A percentile compares a stretch with the other conserved stretches of the same genome.
Conservation (phyloP, 139 green algal genomes). For the Chlorella vulgaris region DNA sequence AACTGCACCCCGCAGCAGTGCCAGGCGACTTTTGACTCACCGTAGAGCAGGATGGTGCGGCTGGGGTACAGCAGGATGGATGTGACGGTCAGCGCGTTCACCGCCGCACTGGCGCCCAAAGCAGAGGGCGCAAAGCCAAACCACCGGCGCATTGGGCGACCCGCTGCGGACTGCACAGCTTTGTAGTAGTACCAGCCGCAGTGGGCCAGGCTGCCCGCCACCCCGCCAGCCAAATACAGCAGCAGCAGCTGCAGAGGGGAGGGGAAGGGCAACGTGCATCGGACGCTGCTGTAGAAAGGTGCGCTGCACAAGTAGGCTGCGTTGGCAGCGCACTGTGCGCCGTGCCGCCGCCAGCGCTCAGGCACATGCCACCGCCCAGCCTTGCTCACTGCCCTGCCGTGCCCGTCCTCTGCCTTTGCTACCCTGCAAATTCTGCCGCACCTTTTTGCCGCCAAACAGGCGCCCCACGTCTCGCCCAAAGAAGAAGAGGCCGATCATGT, state of each 20-base stretch:
- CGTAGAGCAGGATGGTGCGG: constrained; percentile 59
- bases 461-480: constrained; percentile 44
- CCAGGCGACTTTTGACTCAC: background rate
- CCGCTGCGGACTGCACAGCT: background rate
- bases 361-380: no score
- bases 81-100: constrained; percentile 52
- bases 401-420: no score
- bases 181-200: constrained; percentile 31
- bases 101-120: constrained; percentile 51
- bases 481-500: constrained; percentile 67
- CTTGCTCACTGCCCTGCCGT: no score
- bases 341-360: no score
- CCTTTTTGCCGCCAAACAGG: constrained; percentile 43
- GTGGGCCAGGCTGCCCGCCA: constrained; percentile 47
- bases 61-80: constrained; percentile 55
- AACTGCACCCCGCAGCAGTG: no score
- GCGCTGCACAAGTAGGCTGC: no score
- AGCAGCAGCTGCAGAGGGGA: constrained; percentile 32
- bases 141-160: constrained; percentile 1
- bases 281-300: background rate
- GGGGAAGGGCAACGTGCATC: background rate
- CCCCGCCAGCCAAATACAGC: constrained; percentile 44
- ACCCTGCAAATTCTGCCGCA: no score
- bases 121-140: constrained; percentile 21
- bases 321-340: background rate